Evolutionary conservation across 257 asterid genomes (phyloP).

Genomic region (Solanum lignicaule): DNA sequence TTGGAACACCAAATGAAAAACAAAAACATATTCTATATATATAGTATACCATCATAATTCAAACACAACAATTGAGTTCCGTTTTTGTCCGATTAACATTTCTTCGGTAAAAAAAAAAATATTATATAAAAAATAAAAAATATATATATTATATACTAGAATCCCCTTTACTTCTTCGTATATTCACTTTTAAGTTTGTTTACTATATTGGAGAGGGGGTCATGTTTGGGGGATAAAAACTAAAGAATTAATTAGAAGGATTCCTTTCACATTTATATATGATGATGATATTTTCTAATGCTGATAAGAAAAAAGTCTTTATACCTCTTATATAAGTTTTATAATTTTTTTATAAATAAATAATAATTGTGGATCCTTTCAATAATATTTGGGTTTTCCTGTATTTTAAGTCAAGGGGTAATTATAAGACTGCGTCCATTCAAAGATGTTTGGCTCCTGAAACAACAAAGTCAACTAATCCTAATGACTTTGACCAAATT

Average conservation of each 20-base stretch:
- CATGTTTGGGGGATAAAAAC: not conserved
- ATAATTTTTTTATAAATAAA: not conserved
- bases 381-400: not conserved
- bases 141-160: not conserved
- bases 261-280: not conserved
- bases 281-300: not conserved
- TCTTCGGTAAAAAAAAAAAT: not conserved
- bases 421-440: not conserved
- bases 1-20: too few relatives aligned
- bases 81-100: rapidly evolving
- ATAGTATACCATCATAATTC: not conserved
- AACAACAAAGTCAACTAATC: not conserved
- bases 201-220: not conserved
- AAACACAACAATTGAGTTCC: not conserved
- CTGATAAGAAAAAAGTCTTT: not conserved
- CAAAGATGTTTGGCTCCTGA: not conserved
- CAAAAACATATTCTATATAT: too few relatives aligned
- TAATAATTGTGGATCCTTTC: not conserved
- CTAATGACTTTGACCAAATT: not conserved
- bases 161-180: not conserved
- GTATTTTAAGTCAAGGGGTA: not conserved
- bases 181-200: not conserved
- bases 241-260: not conserved
- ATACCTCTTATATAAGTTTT: not conserved
- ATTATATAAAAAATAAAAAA: too few relatives aligned